Percentiles rank a stretch among this genome's conserved stretches.
Evolutionary conservation across 257 asterid species (phyloP).

Genomic region (Solanum pennellii): DNA sequence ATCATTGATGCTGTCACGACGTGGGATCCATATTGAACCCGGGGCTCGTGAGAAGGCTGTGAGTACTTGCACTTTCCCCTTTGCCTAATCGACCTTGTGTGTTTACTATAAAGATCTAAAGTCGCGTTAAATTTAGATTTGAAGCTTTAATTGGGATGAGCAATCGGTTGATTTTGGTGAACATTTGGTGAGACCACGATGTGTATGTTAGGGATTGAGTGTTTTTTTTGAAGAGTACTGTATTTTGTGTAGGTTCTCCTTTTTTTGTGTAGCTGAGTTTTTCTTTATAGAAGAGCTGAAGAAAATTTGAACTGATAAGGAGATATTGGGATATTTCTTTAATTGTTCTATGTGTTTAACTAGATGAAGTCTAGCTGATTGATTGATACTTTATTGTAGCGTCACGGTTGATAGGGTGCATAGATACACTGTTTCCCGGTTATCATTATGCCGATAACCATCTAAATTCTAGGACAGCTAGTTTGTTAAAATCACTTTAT

Average conservation of each 20-base stretch:
- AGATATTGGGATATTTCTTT: not conserved
- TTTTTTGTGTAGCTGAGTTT: not conserved
- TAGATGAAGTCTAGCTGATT: not conserved
- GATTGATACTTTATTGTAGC: not conserved
- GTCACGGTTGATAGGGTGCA: not conserved
- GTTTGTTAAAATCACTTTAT: not conserved
- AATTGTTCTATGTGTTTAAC: not conserved
- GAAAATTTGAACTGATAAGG: not conserved
- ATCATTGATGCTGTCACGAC: slow-evolving; percentile 29
- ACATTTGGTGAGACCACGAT: not conserved
- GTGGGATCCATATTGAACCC: slow-evolving; percentile 68
- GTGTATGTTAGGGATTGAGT: not conserved
- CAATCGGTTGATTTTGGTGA: not conserved
- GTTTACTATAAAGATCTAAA: not conserved
- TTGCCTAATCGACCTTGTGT: not conserved
- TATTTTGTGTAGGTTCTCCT: not conserved
- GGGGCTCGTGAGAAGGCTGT: slow-evolving; percentile 93
- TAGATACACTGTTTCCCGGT: not conserved
- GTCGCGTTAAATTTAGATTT: not conserved
- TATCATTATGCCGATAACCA: not conserved
- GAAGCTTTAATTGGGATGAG: not conserved
- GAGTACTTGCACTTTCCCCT: slow-evolving; percentile 14
- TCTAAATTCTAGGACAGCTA: not conserved
- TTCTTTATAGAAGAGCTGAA: not conserved
- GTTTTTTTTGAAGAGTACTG: not conserved